Conservation (phyloP, 2,329 filamentous ascomycete species). For the Tolypocladium tropicale region DNA sequence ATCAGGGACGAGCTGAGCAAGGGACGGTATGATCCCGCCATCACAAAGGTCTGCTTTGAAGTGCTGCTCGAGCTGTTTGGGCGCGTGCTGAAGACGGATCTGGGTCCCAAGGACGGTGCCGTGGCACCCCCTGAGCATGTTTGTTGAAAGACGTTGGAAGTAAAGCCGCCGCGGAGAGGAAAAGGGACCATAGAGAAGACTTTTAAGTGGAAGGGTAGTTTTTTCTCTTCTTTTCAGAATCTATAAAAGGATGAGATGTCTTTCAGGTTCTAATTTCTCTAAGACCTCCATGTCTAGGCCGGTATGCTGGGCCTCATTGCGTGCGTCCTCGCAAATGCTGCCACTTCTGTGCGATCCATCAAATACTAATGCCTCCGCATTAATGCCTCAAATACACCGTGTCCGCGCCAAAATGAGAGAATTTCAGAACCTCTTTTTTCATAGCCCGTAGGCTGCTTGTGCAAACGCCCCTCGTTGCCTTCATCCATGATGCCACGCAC, state of each 20-base stretch:
- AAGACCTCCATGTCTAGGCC: neutral
- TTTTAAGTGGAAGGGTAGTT: neutral
- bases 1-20: constrained; percentile 89
- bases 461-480: neutral
- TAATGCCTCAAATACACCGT: neutral
- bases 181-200: no score
- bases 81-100: constrained; percentile 64
- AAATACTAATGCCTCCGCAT: neutral
- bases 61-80: constrained; percentile 80
- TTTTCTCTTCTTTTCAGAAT: neutral
- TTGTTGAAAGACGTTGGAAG: constrained; percentile 39
- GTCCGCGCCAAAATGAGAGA: neutral
- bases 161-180: no score
- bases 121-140: constrained; percentile 59
- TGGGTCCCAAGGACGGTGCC: constrained; percentile 57
- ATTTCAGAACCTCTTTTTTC: neutral
- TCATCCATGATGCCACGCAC: neutral
- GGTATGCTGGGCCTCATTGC: neutral
- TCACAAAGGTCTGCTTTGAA: constrained; percentile 83
- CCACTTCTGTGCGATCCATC: neutral
- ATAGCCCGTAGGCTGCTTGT: neutral
- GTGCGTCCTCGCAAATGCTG: neutral
- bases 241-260: neutral
- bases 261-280: neutral
- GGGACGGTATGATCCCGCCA: constrained; percentile 82